Base-by-base conservation (phyloP, 352 stramenopile genomes). In the Globisporangium megalacanthum region DNA sequence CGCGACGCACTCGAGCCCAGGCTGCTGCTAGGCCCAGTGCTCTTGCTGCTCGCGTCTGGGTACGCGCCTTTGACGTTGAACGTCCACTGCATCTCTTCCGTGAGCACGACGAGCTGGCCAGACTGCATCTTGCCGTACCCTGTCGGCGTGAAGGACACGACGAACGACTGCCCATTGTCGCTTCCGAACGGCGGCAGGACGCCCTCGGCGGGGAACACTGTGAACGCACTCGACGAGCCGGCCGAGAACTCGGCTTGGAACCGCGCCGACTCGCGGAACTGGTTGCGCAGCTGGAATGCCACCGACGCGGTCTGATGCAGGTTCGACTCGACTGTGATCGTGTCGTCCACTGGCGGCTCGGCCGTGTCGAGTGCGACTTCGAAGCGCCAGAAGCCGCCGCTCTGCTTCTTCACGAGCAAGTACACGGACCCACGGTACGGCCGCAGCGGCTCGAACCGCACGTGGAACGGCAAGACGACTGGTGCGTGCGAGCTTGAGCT, bases 71-170 rank as follows among this genome's bases (percentile, higher is more conserved):
- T 92, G 25, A 97, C 81, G 29, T 95, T 88, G 69, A 97, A 97
- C 41, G 83, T 95, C 90, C 90, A 97, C 68, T 96, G 88, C 85
- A 95, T 95, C 48, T 97, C 88, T 45, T 95, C 86, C 0, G 90
- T 97, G 25, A 72, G 46, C 39, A 97, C 94, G 17, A 96, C 58
- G 17, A 97, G 73, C 45, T 93, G 84, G 0, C 85, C 91, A 0
- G 79, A 92, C 62, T 94, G 80, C 72, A 93, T 90, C 56, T 96
- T 96, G 49, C 92, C 91, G 57, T 98, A 98, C 8, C 91, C 91
- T 6, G 77, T 95, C 0, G 92, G 92, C 11, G 88, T 89, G 63
- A 97, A 98, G 11, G 86, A 94, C 0, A 97, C 82, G 1, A 92
- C 73, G 60, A 98, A 97, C 6, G 68, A 59, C 19, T 76, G 69